Percentiles rank a stretch among this genome's conserved stretches.
Evolutionary conservation across 2,329 filamentous ascomycete genomes (phyloP).

Genomic region (Leptographium galeiforme): DNA sequence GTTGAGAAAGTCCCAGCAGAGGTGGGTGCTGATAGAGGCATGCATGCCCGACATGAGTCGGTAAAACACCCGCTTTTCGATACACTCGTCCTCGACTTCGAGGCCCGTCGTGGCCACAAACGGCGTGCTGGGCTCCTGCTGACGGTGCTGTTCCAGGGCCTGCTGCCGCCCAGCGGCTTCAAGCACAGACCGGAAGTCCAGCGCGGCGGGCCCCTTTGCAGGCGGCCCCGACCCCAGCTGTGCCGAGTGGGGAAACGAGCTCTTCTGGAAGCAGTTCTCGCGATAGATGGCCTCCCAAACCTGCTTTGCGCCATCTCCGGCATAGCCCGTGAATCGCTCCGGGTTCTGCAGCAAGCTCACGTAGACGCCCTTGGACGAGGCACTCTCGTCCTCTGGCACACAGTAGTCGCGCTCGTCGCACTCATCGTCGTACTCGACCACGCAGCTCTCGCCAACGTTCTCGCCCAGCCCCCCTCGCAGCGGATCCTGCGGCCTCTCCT

Average conservation of each 20-base stretch:
- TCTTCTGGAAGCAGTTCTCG: slow-evolving; percentile 84
- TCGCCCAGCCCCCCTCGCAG: slow-evolving; percentile 74
- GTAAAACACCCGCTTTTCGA: slow-evolving; percentile 99
- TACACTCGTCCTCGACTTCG: slow-evolving; percentile 77
- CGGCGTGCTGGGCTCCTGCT: slow-evolving; percentile 38
- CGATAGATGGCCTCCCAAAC: slow-evolving; percentile 96
- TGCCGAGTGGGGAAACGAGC: slow-evolving; percentile 48
- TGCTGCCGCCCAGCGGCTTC: slow-evolving; percentile 46
- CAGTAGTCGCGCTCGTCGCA: slow-evolving; percentile 96
- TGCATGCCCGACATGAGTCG: slow-evolving; percentile 95
- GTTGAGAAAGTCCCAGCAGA: slow-evolving; percentile 94
- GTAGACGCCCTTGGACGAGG: slow-evolving; percentile 81
- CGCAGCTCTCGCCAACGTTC: slow-evolving; percentile 83
- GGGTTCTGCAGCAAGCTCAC: slow-evolving; percentile 89
- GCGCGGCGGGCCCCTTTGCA: slow-evolving; percentile 37
- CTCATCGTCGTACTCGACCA: slow-evolving; percentile 94
- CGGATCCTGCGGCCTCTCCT: slow-evolving; percentile 57
- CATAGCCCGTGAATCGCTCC: slow-evolving; percentile 89
- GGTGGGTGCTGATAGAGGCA: slow-evolving; percentile 87
- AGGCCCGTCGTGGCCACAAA: slow-evolving; percentile 52
- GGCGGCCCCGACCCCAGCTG: slow-evolving; percentile 31
- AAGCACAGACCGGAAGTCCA: slow-evolving; percentile 49
- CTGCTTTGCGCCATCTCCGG: slow-evolving; percentile 69
- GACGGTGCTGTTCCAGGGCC: slow-evolving; percentile 45
- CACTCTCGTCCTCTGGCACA: slow-evolving; percentile 85